A percentile compares a stretch with the other conserved stretches of the same genome.
Evolutionary conservation across 169 alveolate genomes (phyloP).

Genomic region (Neospora caninum): DNA sequence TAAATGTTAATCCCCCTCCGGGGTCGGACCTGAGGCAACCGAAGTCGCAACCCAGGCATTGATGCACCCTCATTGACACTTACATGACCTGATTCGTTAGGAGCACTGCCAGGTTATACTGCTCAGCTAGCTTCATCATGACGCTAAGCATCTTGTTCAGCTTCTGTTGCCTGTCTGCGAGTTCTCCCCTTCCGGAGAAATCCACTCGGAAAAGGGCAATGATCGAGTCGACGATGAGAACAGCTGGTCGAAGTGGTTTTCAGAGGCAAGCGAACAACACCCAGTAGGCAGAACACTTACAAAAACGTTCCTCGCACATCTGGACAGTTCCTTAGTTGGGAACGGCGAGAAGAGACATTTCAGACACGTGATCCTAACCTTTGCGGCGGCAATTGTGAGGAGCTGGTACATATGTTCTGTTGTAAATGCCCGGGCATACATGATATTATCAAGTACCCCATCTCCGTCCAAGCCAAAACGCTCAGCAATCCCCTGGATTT

Average conservation of each 20-base stretch:
- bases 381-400: constrained; percentile 62
- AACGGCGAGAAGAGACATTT: neutral
- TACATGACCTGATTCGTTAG: constrained; percentile 97
- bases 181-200: constrained; percentile 92
- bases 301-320: constrained; percentile 61
- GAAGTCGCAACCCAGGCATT: constrained; percentile 82
- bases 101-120: constrained; percentile 94
- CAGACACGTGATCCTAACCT: constrained; percentile 50
- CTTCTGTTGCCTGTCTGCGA: constrained; percentile 97
- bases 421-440: constrained; percentile 79
- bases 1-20: constrained; percentile 77
- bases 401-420: constrained; percentile 66
- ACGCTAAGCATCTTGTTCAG: constrained; percentile 72
- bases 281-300: neutral
- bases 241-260: constrained; percentile 19
- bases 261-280: neutral
- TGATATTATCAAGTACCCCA: constrained; percentile 95
- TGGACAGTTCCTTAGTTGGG: neutral
- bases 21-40: constrained; percentile 81
- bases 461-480: constrained; percentile 92
- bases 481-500: constrained; percentile 96
- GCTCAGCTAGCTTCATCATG: constrained; percentile 93
- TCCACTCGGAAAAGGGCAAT: constrained; percentile 91
- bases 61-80: constrained; percentile 41
- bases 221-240: constrained; percentile 76